These are phyloP conservation scores for Larix kaempferi DNA, from an alignment of 75 land plant genomes.

Conservation along the genomic window DNA sequence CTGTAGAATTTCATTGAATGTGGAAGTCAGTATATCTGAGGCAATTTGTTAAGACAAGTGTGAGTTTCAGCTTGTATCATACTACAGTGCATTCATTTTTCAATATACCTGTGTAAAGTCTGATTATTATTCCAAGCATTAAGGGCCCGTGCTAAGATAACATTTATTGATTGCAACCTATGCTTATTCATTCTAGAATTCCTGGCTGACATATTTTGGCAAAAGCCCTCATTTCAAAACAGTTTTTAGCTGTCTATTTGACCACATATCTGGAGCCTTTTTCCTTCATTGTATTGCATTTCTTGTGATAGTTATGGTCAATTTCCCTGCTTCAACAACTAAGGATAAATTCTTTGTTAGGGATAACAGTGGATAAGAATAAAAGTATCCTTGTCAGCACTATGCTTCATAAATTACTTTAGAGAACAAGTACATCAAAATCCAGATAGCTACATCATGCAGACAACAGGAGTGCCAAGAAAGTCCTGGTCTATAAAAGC, in stretches of 20 bases:
- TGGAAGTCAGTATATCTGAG: background rate
- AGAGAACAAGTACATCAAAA: too few relatives aligned
- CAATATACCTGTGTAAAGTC: background rate
- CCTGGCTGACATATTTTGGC: background rate
- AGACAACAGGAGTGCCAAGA: too few relatives aligned
- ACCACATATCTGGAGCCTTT: background rate
- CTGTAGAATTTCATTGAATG: background rate
- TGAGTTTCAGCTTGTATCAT: background rate
- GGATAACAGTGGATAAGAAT: background rate
- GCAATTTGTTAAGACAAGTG: background rate
- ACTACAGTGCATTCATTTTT: background rate
- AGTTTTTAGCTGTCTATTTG: background rate
- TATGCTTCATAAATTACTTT: background rate
- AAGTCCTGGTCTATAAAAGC: too few relatives aligned
- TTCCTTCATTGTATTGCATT: background rate
- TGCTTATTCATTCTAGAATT: background rate
- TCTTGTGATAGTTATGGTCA: background rate
- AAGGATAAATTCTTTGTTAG: background rate
- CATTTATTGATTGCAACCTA: background rate
- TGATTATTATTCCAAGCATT: too few relatives aligned
- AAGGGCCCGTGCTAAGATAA: background rate
- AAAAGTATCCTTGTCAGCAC: background rate
- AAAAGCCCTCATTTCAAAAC: background rate
- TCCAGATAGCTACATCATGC: too few relatives aligned
- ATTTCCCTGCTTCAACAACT: background rate